Evolutionary conservation across 805 yeast genomes (phyloP), one percentile per base, ranked within the genome.

Genomic region (Nematodospora valgi): DNA sequence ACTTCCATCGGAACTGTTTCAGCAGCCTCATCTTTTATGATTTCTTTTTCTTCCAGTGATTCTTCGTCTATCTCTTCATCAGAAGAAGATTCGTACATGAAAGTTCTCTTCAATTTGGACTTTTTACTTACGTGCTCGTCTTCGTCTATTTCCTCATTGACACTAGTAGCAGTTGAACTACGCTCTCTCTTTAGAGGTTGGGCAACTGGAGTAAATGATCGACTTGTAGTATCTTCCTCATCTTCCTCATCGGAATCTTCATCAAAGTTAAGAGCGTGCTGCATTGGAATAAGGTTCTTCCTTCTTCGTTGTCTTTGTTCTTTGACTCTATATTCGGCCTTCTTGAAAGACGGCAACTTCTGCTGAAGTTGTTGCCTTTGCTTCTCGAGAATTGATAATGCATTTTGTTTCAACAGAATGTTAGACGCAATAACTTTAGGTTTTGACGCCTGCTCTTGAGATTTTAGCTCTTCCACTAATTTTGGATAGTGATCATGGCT

Each of bases 401-500:
- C 59, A 34, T 54, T 38, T 34, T 52, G 51, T 36, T 51, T 57
- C 30, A 51, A 36, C 30, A 44, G 42, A 14, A 38, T 40, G 22
- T 30, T 39, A 4, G 53, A 32, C 4, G 44, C 44, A 9, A 45
- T 35, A 5, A 39, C 32, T 6, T 52, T 55, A 24, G 45, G 37
- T 32, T 47, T 44, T 8, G 41, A 24, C 11, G 39, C 35, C 37
- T 61, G 56, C 34, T 46, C 54, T 40, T 64, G 56, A 15, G 56
- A 57, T 37, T 54, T 62, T 28, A 66, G 50, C 15, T 59, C 67
- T 27, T 56, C 51, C 17, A 66, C 49, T 13, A 66, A 51, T 3
- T 69, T 72, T 1, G 86, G 82, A 49, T 74, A 82, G 24, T 70
- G 71, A 4, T 72, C 74, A 25, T 78, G 80, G 38, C 75, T 72